Percentiles rank a stretch among this genome's conserved stretches.
Conservation (phyloP, 2,329 filamentous ascomycete genomes). For the Curvularia hawaiiensis region DNA sequence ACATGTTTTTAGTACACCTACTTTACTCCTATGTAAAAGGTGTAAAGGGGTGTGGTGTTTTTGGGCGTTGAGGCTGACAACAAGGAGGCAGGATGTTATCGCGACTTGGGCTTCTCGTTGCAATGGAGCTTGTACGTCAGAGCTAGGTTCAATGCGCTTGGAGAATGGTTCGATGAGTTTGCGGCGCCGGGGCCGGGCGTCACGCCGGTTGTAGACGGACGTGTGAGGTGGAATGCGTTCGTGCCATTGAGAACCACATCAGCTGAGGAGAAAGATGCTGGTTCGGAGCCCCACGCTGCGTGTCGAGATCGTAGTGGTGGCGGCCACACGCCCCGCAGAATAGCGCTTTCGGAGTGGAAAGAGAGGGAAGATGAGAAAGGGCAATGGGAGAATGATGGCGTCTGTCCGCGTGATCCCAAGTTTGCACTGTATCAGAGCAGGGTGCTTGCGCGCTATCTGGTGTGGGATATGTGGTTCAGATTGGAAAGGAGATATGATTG, state of each 20-base stretch:
- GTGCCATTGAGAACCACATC: not conserved
- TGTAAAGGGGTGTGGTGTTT: too few species aligned
- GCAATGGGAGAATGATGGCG: not conserved
- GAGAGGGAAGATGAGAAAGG: not conserved
- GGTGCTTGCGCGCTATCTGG: slow-evolving; percentile 13
- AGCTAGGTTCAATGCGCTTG: slow-evolving; percentile 12
- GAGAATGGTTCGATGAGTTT: slow-evolving; percentile 23
- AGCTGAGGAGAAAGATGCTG: not conserved
- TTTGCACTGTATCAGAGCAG: slow-evolving; percentile 23
- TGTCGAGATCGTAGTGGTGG: not conserved
- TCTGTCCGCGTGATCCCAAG: slow-evolving; percentile 12
- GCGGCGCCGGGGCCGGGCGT: slow-evolving; percentile 10
- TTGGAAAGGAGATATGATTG: slow-evolving; percentile 17
- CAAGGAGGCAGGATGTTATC: slow-evolving; percentile 16
- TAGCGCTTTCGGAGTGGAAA: not conserved
- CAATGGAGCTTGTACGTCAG: slow-evolving; percentile 21
- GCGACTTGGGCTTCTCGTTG: slow-evolving; percentile 22
- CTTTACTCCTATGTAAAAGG: too few species aligned
- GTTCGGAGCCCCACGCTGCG: not conserved
- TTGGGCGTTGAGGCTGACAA: not conserved
- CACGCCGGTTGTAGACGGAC: slow-evolving; percentile 4
- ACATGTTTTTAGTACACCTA: too few species aligned
- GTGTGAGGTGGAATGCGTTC: slow-evolving; percentile 19
- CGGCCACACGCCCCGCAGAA: not conserved
- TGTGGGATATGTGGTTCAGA: slow-evolving; percentile 17